These are phyloP conservation scores for Lupinus albus DNA, from an alignment of 306 rosid genomes.

Conservation along the genomic window DNA sequence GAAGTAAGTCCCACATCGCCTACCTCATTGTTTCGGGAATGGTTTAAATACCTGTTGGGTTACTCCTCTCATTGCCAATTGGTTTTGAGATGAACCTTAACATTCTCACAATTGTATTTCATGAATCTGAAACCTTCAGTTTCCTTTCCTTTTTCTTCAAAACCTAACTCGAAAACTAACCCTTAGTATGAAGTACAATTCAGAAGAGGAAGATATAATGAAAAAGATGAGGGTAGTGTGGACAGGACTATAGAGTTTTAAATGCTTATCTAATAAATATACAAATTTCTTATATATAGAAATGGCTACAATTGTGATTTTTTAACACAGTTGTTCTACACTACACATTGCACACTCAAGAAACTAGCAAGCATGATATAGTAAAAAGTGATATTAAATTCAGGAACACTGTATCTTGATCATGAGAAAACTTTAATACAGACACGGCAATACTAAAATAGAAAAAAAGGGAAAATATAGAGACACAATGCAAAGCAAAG, in stretches of 20 bases:
- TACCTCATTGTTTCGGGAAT: no score
- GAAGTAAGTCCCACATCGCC: no score
- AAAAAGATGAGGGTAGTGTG: slow-evolving; percentile 19
- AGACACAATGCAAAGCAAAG: slow-evolving; percentile 38
- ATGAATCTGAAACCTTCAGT: no score
- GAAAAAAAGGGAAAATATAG: neutral
- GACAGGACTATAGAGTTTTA: slow-evolving; percentile 26
- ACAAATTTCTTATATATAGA: neutral
- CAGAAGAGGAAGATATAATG: neutral
- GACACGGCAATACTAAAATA: slow-evolving; percentile 30
- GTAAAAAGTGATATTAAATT: slow-evolving; percentile 30
- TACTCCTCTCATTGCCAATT: no score
- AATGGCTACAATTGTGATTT: slow-evolving; percentile 28
- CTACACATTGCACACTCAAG: neutral
- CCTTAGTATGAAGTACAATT: no score
- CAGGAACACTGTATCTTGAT: neutral
- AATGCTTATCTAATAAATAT: no score
- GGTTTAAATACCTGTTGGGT: no score
- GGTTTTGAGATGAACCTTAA: no score
- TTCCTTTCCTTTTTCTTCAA: no score
- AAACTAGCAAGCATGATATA: slow-evolving; percentile 37
- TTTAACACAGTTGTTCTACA: slow-evolving; percentile 31
- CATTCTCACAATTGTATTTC: no score
- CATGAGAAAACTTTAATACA: slow-evolving; percentile 26
- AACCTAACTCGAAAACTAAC: no score